Evolutionary conservation across 108 stramenopile genomes (phyloP).

Genomic region (Cyclotella baltica): DNA sequence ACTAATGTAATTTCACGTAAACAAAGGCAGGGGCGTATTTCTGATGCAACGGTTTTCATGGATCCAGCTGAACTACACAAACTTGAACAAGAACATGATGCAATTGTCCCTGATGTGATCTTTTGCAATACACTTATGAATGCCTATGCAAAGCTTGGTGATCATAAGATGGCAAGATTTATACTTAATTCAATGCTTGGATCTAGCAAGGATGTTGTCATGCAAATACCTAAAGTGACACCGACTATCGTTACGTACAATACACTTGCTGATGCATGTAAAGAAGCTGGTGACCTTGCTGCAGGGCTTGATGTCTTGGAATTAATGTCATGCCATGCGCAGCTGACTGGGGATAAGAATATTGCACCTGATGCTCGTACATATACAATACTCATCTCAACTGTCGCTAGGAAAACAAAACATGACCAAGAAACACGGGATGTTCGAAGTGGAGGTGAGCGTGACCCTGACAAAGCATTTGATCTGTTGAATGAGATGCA

Average conservation of each 20-base stretch:
- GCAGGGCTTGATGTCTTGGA: constrained; percentile 65
- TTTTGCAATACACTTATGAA: constrained; percentile 92
- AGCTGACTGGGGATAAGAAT: constrained; percentile 40
- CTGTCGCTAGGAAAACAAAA: constrained; percentile 70
- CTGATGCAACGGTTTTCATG: constrained; percentile 14
- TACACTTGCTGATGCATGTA: constrained; percentile 84
- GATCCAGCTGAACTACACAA: constrained; percentile 23
- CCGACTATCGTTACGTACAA: constrained; percentile 88
- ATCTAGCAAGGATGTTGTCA: background rate
- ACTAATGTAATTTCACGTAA: constrained; percentile 30
- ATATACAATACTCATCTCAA: constrained; percentile 85
- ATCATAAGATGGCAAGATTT: constrained; percentile 62
- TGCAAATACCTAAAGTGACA: constrained; percentile 55
- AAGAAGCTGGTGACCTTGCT: constrained; percentile 77
- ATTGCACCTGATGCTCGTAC: constrained; percentile 75
- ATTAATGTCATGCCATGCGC: constrained; percentile 45
- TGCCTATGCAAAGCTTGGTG: constrained; percentile 80
- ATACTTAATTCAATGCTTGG: constrained; percentile 73
- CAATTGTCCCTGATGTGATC: constrained; percentile 76
- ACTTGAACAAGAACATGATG: constrained; percentile 36
- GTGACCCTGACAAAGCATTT: constrained; percentile 84
- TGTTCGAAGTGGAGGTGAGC: constrained; percentile 51
- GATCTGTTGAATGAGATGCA: constrained; percentile 76
- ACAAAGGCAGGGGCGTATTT: constrained; percentile 28
- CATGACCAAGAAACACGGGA: constrained; percentile 42